Base-by-base conservation (phyloP, 2,329 filamentous ascomycete species). In the Microdochium paspali region DNA sequence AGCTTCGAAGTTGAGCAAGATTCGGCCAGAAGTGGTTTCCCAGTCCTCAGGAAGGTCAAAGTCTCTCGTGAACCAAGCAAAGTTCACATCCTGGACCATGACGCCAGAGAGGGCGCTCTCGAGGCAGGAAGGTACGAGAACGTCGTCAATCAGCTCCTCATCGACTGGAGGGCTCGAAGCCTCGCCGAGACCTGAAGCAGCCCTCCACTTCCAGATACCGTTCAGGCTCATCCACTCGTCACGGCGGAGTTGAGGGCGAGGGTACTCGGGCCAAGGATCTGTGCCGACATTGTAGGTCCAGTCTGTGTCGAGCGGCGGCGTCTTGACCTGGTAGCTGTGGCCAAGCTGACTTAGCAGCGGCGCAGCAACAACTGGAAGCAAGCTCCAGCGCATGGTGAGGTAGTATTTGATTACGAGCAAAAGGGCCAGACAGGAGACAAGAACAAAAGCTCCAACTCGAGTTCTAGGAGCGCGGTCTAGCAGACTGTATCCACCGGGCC, bases 1-100 rank as follows among this genome's bases (percentile, higher is more conserved):
- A 5, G 77, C 76, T 51, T 78, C 77, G 47, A 80, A 80, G 54
- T 79, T 76, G 46, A 80, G 63, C 39, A 79, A 50, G 1, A 79
- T 64, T 1, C 58, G 63, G 40, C 67, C 61, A 3, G 60, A 61
- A 2, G 60, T 60, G 26, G 46, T 46, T 10, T 43, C 28, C 75
- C 77, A 82, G 15, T 58, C 55, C 0, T 58, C 53, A 0, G 77
- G 72, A 0, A 82, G 63, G 2, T 61, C 57, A 53, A 83, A 81
- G 0, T 64, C 65, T 1, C 72, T 78, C 40, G 68, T 66, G 51
- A 72, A 76, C 72, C 71, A 75, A 56, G 73, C 74, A 46, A 69
- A 59, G 0, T 62, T 65, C 9, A 67, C 57, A 24, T 68, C 63
- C 2, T 65, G 58, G 4, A 61, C 54, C 59, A 72, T 70, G n/a